These are phyloP conservation scores for Euryodendron excelsum DNA, from an alignment of 148 eudicot species.

Conservation along the genomic window DNA sequence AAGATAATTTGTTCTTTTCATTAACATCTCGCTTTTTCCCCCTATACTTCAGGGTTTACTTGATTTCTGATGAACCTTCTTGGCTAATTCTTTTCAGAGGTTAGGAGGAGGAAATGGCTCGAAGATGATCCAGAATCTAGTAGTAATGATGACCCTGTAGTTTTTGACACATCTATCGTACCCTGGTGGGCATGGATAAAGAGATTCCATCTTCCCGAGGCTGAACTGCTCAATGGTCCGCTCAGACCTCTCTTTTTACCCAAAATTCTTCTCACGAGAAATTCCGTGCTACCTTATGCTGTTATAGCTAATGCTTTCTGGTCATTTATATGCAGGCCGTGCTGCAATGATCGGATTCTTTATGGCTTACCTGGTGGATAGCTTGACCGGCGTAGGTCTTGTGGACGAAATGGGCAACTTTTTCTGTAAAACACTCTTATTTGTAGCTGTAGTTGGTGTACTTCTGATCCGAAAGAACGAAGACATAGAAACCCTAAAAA, in stretches of 20 bases:
- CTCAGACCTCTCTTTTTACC: not conserved
- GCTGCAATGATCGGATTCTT: conserved; percentile 99
- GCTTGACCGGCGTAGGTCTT: conserved; percentile 91
- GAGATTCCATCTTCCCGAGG: conserved; percentile 99
- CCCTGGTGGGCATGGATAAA: conserved; percentile 99
- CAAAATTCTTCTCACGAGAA: not conserved
- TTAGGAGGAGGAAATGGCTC: conserved; percentile 92
- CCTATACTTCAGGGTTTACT: not conserved
- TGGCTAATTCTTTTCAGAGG: conserved; percentile 51
- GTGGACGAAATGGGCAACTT: conserved; percentile 97
- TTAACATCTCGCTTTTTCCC: not conserved
- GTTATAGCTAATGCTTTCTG: not conserved
- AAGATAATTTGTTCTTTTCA: too few species aligned
- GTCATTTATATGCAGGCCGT: conserved; percentile 52
- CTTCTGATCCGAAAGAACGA: conserved; percentile 84
- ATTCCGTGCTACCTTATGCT: not conserved
- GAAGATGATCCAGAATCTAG: conserved; percentile 87
- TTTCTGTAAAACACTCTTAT: conserved; percentile 92
- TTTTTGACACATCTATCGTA: conserved; percentile 88
- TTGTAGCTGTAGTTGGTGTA: conserved; percentile 83
- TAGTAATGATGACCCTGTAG: conserved; percentile 65
- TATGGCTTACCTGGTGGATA: conserved; percentile 97
- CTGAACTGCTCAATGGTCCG: conserved; percentile 91
- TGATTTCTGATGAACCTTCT: conserved; percentile 11
- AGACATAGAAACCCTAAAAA: conserved; percentile 78